These are phyloP conservation scores for Penicillium sp. DNA, from an alignment of 2,329 filamentous ascomycete genomes.

Conservation along the genomic window DNA sequence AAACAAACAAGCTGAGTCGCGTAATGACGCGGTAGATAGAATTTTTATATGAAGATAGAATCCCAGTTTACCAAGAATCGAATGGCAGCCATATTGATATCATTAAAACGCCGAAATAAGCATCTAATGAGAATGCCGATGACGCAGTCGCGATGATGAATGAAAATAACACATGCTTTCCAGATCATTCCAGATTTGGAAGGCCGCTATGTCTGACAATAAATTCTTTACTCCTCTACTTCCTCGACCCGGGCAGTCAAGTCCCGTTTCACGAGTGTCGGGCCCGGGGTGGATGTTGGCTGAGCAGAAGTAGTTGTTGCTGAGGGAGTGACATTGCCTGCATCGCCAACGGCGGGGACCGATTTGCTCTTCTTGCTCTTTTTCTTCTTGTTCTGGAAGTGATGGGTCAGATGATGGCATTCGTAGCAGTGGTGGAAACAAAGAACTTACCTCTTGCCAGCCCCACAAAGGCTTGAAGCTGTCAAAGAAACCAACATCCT, in stretches of 20 bases:
- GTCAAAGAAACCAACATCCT: conserved; percentile 97
- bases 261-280: conserved; percentile 36
- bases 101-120: conserved; percentile 7
- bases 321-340: conserved; percentile 21
- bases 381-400: conserved; percentile 29
- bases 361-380: conserved; percentile 41
- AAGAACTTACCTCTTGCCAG: conserved; percentile 81
- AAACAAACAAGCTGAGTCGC: no score
- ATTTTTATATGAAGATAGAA: background rate
- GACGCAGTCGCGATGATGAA: conserved; percentile 1
- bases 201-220: background rate
- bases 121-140: background rate
- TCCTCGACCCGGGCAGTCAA: conserved; percentile 48
- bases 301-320: conserved; percentile 39
- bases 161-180: background rate
- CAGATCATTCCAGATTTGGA: background rate
- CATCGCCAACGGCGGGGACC: conserved; percentile 9
- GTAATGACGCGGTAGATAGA: no score
- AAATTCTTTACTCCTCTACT: conserved; percentile 35
- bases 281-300: conserved; percentile 31
- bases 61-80: background rate
- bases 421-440: background rate
- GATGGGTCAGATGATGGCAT: background rate
- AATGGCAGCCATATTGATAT: background rate
- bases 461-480: conserved; percentile 95